Evolutionary conservation across 2,329 filamentous ascomycete species (phyloP).

Genomic region (Phyllosticta citribraziliensis): DNA sequence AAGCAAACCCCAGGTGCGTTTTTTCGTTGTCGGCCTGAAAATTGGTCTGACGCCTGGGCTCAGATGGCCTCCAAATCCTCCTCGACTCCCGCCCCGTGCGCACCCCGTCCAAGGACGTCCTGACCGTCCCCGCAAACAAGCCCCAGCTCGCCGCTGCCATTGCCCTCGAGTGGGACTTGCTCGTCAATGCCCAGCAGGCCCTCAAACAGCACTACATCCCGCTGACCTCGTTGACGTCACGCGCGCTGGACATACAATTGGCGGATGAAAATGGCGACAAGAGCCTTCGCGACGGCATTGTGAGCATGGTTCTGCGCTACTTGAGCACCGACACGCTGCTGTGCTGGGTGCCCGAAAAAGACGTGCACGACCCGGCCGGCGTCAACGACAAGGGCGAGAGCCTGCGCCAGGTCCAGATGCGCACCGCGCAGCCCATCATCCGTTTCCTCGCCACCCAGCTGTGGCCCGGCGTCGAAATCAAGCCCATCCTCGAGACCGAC

Average conservation of each 20-base stretch:
- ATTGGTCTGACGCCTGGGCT: too few relatives aligned
- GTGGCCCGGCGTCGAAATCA: constrained; percentile 75
- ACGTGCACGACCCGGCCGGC: constrained; percentile 35
- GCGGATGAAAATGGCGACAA: constrained; percentile 49
- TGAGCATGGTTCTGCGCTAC: constrained; percentile 67
- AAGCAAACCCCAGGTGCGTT: constrained; percentile 47
- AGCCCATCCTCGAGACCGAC: constrained; percentile 68
- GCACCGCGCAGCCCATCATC: constrained; percentile 60
- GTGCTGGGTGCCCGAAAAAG: constrained; percentile 66
- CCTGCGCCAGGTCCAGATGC: constrained; percentile 63
- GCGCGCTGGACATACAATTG: constrained; percentile 68
- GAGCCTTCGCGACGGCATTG: constrained; percentile 53
- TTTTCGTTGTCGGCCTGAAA: neutral
- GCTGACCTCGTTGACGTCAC: constrained; percentile 72
- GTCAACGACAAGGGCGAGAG: constrained; percentile 42
- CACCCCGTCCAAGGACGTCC: constrained; percentile 60
- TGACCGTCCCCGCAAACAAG: constrained; percentile 66
- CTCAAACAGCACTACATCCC: constrained; percentile 82
- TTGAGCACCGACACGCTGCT: constrained; percentile 86
- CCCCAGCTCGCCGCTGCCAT: constrained; percentile 74
- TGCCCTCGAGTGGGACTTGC: constrained; percentile 85
- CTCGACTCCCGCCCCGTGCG: constrained; percentile 74
- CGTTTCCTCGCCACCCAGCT: constrained; percentile 60
- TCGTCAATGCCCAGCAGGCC: constrained; percentile 73
- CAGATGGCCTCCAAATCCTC: constrained; percentile 52